A percentile compares a stretch with the other conserved stretches of the same genome.
Evolutionary conservation across 2,329 filamentous ascomycete genomes (phyloP).

Genomic region (Zymoseptoria brevis): DNA sequence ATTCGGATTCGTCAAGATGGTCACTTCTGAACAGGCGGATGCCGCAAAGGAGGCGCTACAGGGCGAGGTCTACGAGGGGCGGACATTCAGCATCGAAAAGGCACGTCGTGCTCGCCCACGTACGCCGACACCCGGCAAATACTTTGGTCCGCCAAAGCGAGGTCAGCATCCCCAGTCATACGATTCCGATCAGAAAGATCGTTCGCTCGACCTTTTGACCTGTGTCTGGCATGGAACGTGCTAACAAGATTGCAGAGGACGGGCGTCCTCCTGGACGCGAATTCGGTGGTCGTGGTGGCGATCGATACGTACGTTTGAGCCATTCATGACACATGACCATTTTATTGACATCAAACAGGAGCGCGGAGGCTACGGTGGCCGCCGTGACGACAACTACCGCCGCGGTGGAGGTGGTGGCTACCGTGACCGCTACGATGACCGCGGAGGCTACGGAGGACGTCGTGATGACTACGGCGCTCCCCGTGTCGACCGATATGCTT

Average conservation of each 20-base stretch:
- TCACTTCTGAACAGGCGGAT: constrained; percentile 87
- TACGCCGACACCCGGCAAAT: constrained; percentile 95
- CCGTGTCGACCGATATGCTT: constrained; percentile 42
- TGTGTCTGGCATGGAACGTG: constrained; percentile 9
- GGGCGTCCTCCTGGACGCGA: constrained; percentile 34
- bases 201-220: constrained; percentile 7
- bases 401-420: constrained; percentile 42
- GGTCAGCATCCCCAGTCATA: constrained; percentile 16
- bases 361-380: constrained; percentile 32
- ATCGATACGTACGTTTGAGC: constrained; percentile 33
- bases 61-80: constrained; percentile 88
- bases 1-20: constrained; percentile 99
- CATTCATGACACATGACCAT: background rate
- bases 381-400: constrained; percentile 41
- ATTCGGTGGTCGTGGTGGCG: constrained; percentile 34
- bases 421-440: constrained; percentile 56
- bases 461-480: constrained; percentile 44
- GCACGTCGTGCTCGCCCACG: constrained; percentile 89
- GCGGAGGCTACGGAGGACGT: constrained; percentile 49
- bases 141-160: constrained; percentile 96
- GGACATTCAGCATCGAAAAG: constrained; percentile 97
- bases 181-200: constrained; percentile 5
- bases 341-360: constrained; percentile 17
- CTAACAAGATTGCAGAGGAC: constrained; percentile 32
- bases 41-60: constrained; percentile 94